Evolutionary conservation across 768 basidiomycete genomes (phyloP).

Genomic region (Ephemerocybe angulata): DNA sequence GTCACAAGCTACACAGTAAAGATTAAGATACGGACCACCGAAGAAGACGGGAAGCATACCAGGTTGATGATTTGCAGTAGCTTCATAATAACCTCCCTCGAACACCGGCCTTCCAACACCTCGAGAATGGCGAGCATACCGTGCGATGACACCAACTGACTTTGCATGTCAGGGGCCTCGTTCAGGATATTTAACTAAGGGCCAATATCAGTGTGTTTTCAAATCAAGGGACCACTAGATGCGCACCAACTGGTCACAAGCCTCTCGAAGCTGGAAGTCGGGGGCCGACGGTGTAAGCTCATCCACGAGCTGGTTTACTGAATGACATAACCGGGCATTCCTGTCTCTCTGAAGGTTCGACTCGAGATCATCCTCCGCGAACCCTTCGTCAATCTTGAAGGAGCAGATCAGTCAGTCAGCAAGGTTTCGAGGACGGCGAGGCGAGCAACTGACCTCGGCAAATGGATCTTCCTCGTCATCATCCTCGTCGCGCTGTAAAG

Average conservation of each 20-base stretch:
- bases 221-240: background rate
- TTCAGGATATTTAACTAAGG: constrained; percentile 70
- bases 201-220: constrained; percentile 5
- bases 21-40: background rate
- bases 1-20: constrained; percentile 48
- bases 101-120: constrained; percentile 83
- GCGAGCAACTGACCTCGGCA: constrained; percentile 59
- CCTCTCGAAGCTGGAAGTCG: constrained; percentile 78
- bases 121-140: constrained; percentile 95
- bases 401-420: background rate
- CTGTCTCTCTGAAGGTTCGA: constrained; percentile 92
- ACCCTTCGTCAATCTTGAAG: constrained; percentile 86
- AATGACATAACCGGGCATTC: constrained; percentile 78
- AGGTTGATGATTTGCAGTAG: constrained; percentile 86
- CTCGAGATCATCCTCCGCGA: constrained; percentile 87
- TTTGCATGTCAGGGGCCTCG: constrained; percentile 81
- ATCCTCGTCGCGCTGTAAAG: constrained; percentile 60
- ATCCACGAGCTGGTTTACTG: constrained; percentile 83
- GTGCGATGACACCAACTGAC: constrained; percentile 86
- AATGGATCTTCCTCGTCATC: constrained; percentile 96
- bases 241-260: constrained; percentile 83
- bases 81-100: constrained; percentile 81
- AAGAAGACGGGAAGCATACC: constrained; percentile 41
- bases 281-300: constrained; percentile 77
- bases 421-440: background rate